Evolutionary conservation across 1,139 yeast species (phyloP), one percentile per base, ranked within the genome.

Genomic region (Lodderomyces theae): DNA sequence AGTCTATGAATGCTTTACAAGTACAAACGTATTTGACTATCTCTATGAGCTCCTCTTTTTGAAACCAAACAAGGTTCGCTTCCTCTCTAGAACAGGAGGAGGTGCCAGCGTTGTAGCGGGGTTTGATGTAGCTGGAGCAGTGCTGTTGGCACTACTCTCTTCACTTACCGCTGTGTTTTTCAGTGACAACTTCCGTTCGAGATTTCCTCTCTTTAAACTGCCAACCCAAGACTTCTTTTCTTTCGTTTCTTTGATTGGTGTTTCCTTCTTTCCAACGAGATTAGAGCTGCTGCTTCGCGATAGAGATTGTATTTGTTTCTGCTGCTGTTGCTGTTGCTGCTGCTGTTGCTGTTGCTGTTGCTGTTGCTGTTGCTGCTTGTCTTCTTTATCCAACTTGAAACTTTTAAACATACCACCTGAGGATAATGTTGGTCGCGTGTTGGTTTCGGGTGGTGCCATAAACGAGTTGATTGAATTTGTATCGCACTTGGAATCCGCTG

Each of bases 141-240:
- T 19, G 8, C 22, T 18, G n/a, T 7, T 26, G 4, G 30, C 32
- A 22, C 15, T 34, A 10, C 40, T 31, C 13, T 24, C 32, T 54
- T 60, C 30, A 25, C 35, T 19, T 23, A 24, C 24, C 3, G 35
- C 5, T n/a, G 35, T 32, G 17, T 18, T 32, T 10, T 32, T 25
- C 2, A 24, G 13, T n/a, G 39, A 37, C 19, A 29, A 18, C 16
- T 37, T 37, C 10, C 35, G 21, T 21, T 37, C 39, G 7, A 37
- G 16, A 29, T 21, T 21, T 34, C 52, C 49, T 39, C 70, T 53
- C 43, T 66, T 69, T 34, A 71, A 58, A 1, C 69, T 69, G 0
- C 69, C 72, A 5, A 68, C 70, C 75, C 75, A 69, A 8, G 69
- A 61, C 44, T 69, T 70, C 56, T 70, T 69, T 38, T 67, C 74